Conservation (phyloP, 2,329 filamentous ascomycete species). For the Sclerotiophoma versabilis region DNA sequence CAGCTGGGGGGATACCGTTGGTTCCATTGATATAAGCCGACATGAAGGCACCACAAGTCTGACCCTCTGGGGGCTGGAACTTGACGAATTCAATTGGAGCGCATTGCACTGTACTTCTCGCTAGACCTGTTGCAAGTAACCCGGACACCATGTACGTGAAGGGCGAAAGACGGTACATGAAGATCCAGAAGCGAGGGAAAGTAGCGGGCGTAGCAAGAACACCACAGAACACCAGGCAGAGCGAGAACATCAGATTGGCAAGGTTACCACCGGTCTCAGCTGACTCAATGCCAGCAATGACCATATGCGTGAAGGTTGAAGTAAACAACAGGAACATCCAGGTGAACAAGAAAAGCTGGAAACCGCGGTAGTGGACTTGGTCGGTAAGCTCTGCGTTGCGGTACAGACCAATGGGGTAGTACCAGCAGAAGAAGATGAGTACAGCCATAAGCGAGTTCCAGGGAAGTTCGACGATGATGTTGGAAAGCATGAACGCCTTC, state of each 20-base stretch:
- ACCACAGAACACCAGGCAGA: slow-evolving; percentile 76
- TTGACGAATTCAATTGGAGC: slow-evolving; percentile 48
- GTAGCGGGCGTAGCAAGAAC: slow-evolving; percentile 65
- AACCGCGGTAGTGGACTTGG: slow-evolving; percentile 72
- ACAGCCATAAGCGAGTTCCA: slow-evolving; percentile 80
- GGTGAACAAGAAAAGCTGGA: slow-evolving; percentile 79
- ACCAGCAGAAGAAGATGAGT: slow-evolving; percentile 83
- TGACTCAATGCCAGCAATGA: slow-evolving; percentile 77
- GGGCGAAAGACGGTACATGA: slow-evolving; percentile 75
- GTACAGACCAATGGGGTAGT: slow-evolving; percentile 84
- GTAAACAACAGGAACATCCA: slow-evolving; percentile 80
- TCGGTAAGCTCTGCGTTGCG: slow-evolving; percentile 69
- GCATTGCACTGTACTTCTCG: slow-evolving; percentile 54
- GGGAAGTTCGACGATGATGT: slow-evolving; percentile 83
- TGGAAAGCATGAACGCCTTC: slow-evolving; percentile 83
- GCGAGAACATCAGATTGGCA: slow-evolving; percentile 75
- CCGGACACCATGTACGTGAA: slow-evolving; percentile 66
- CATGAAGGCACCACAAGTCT: slow-evolving; percentile 55
- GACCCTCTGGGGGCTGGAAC: slow-evolving; percentile 48
- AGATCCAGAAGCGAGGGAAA: slow-evolving; percentile 76
- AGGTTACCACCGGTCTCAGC: slow-evolving; percentile 79
- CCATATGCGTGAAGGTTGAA: slow-evolving; percentile 79
- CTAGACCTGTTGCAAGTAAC: slow-evolving; percentile 61
- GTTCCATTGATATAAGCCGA: slow-evolving; percentile 42
- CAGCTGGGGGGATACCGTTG: not conserved